phyloP scores from a whole-genome alignment of 495 filamentous ascomycete species.

The Aspergillus sparsus region DNA sequence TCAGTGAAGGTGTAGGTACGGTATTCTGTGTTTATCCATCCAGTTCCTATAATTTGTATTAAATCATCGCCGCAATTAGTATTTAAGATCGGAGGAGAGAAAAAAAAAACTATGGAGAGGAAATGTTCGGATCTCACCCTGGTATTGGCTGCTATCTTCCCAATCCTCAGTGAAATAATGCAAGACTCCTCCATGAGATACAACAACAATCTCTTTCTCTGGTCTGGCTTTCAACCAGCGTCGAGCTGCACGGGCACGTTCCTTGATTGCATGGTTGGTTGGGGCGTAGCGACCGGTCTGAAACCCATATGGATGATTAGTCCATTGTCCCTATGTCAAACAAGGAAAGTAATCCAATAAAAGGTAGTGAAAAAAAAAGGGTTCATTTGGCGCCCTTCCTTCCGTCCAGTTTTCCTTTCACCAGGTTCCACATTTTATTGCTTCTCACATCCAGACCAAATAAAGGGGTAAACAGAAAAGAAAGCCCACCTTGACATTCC shows the following conservation, averaged over 20 bases:
- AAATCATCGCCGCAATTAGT: not conserved
- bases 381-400: not conserved
- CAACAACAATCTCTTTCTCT: constrained; percentile 66
- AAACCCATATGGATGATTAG: constrained; percentile 7
- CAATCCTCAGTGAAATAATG: constrained; percentile 86
- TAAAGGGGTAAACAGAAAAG: constrained; percentile 2
- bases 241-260: constrained; percentile 65
- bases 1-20: constrained; percentile 71
- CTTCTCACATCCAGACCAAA: not conserved
- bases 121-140: constrained; percentile 43
- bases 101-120: not conserved
- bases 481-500: constrained; percentile 65
- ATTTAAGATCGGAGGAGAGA: not conserved
- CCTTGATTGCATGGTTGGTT: constrained; percentile 55
- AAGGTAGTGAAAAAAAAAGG: not conserved
- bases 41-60: constrained; percentile 56
- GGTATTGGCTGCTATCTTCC: constrained; percentile 57
- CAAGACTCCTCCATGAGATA: constrained; percentile 70
- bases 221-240: constrained; percentile 61
- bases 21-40: constrained; percentile 83
- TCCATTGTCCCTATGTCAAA: not conserved
- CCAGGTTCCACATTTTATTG: no score
- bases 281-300: constrained; percentile 58
- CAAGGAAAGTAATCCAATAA: not conserved
- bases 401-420: no score